A percentile compares a stretch with the other conserved stretches of the same genome.
Evolutionary conservation across 2,329 filamentous ascomycete genomes (phyloP).

Genomic region (Penicillium psychrosexuale): DNA sequence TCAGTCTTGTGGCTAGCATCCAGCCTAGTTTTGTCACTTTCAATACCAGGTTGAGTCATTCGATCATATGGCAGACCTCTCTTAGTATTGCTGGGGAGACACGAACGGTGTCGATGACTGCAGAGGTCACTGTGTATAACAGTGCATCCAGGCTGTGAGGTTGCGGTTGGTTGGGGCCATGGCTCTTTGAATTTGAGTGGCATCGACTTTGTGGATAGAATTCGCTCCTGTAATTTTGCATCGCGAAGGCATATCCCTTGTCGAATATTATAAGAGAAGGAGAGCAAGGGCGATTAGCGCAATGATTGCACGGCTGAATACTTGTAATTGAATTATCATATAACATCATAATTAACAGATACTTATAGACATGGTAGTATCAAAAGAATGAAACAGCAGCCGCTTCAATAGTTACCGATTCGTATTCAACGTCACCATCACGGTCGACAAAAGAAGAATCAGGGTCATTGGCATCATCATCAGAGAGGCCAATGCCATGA

Average conservation of each 20-base stretch:
- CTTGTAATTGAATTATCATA: neutral
- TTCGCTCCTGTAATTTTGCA: neutral
- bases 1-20: neutral
- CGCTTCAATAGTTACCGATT: neutral
- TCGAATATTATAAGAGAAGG: neutral
- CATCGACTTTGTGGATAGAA: neutral
- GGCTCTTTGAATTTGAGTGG: neutral
- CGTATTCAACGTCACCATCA: neutral
- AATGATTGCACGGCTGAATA: neutral
- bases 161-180: no score
- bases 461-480: neutral
- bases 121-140: neutral
- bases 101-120: neutral
- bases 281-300: neutral
- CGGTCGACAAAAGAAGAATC: neutral
- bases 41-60: constrained; percentile 15
- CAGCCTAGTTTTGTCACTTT: constrained; percentile 21
- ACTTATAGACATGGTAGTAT: neutral
- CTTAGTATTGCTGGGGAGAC: constrained; percentile 16
- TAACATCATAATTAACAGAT: neutral
- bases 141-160: neutral
- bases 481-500: neutral
- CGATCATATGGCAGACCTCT: constrained; percentile 10
- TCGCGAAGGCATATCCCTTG: neutral
- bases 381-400: constrained; percentile 2